Evolutionary conservation across 148 eudicot species (phyloP).

Genomic region (Rhododendron ovatum): DNA sequence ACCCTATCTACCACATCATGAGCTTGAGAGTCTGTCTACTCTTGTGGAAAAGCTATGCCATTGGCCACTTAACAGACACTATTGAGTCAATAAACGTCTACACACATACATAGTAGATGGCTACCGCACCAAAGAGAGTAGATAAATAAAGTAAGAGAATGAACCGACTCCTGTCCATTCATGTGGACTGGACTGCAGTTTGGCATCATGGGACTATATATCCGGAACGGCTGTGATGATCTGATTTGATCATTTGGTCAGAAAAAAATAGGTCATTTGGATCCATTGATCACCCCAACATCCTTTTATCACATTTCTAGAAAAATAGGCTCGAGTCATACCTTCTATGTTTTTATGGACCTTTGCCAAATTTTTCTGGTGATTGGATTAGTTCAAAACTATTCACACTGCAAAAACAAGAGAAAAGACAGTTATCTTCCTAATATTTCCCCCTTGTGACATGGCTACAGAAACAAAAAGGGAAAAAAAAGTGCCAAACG

Average conservation of each 20-base stretch:
- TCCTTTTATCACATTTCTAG: neutral
- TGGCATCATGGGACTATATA: neutral
- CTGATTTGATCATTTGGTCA: neutral
- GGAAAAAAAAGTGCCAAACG: neutral
- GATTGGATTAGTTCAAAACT: neutral
- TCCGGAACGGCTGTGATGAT: neutral
- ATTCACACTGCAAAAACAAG: neutral
- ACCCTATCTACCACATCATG: neutral
- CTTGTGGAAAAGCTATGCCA: neutral
- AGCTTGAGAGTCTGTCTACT: neutral
- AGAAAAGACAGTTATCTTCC: neutral
- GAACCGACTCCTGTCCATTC: neutral
- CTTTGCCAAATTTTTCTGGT: neutral
- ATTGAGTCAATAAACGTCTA: neutral
- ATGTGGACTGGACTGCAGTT: neutral
- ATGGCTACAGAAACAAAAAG: neutral
- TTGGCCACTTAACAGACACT: neutral
- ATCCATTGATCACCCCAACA: neutral
- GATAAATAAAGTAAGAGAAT: neutral
- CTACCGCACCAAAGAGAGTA: neutral
- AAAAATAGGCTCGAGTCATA: neutral
- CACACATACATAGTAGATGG: neutral
- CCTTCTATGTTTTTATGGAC: neutral
- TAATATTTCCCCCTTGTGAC: neutral
- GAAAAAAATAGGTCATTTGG: neutral